Conservation (phyloP, 1,139 yeast genomes). For the Zygosaccharomyces sapae region DNA sequence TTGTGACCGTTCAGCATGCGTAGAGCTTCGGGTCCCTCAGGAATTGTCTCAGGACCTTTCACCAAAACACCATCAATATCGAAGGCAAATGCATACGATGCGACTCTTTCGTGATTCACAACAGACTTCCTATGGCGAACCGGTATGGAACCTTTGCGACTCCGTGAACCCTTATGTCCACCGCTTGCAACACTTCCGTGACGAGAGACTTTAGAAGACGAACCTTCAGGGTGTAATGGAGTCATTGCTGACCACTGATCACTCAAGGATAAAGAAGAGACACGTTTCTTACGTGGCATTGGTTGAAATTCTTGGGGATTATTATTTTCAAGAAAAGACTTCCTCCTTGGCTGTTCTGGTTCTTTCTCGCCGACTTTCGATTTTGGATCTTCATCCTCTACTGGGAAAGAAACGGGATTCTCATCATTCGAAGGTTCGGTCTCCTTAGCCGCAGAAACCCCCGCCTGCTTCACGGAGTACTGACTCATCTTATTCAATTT, state of each 20-base stretch:
- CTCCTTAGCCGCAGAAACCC: no score
- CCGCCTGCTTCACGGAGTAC: background rate
- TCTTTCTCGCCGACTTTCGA: background rate
- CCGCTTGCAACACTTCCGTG: constrained; percentile 5
- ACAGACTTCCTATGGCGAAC: constrained; percentile 31
- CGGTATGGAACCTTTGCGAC: constrained; percentile 13
- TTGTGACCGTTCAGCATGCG: constrained; percentile 69
- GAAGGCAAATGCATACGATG: constrained; percentile 81
- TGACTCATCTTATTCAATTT: background rate
- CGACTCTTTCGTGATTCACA: constrained; percentile 66
- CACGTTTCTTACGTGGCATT: constrained; percentile 54
- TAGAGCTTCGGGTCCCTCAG: constrained; percentile 69
- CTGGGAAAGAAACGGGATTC: background rate
- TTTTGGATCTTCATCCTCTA: background rate
- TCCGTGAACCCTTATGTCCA: constrained; percentile 11
- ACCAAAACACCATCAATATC: constrained; percentile 84
- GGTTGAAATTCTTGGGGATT: constrained; percentile 67
- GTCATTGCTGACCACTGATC: constrained; percentile 55
- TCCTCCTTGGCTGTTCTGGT: constrained; percentile 19
- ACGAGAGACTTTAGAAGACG: constrained; percentile 20
- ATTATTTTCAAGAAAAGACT: constrained; percentile 63
- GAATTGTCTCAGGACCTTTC: constrained; percentile 74
- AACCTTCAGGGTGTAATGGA: constrained; percentile 19
- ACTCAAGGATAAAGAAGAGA: constrained; percentile 65
- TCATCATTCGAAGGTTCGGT: no score